Conservation (phyloP, 345 rosid genomes). For the Citrus glauca region DNA sequence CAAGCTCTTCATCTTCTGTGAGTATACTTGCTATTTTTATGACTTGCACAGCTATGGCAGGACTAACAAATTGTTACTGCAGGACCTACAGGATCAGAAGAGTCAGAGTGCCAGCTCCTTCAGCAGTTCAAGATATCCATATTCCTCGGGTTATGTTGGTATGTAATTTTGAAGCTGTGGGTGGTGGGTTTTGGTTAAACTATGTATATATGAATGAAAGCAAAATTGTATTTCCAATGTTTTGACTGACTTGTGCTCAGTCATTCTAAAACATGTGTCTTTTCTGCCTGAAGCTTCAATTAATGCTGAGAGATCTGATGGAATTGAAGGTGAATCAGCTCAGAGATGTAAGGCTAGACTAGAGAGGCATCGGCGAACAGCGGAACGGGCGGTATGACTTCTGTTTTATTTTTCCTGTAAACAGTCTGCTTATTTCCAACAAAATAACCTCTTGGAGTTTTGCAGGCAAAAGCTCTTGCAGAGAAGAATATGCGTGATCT, state of each 20-base stretch:
- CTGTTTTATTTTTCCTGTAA: neutral
- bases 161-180: constrained; percentile 7
- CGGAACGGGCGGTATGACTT: constrained; percentile 78
- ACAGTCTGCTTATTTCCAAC: neutral
- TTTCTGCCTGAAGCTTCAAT: constrained; percentile 26
- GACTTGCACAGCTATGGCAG: neutral
- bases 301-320: constrained; percentile 33
- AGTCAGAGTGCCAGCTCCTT: constrained; percentile 44
- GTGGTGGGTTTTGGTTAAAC: neutral
- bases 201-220: neutral
- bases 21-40: constrained; percentile 16
- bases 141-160: constrained; percentile 51
- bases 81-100: constrained; percentile 50
- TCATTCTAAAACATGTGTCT: constrained; percentile 11
- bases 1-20: constrained; percentile 42
- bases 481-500: constrained; percentile 96
- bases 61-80: constrained; percentile 23
- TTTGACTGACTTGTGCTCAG: neutral
- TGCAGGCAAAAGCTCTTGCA: constrained; percentile 91
- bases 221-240: neutral
- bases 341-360: constrained; percentile 92
- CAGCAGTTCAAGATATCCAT: constrained; percentile 42
- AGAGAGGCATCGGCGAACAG: constrained; percentile 86
- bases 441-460: constrained; percentile 2
- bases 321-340: constrained; percentile 82